Evolutionary conservation across 1,284 basidiomycete genomes (phyloP), one percentile per base, ranked within the genome.

Genomic region (Gymnopus androsaceus): DNA sequence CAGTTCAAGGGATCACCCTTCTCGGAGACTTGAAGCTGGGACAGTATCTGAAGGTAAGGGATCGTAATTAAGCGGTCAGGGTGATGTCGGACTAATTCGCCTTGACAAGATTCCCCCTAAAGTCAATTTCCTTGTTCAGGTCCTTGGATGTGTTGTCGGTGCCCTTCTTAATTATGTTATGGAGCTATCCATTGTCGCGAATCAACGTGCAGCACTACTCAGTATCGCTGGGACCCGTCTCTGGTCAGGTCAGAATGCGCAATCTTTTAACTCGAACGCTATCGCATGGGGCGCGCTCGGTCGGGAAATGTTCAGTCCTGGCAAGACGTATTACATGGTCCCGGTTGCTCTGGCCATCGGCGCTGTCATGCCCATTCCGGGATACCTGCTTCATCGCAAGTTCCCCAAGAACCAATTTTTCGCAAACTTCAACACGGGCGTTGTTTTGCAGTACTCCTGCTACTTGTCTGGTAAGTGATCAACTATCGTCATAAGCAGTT

Each of bases 21-120:
- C 56, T 68, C 54, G 37, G 72, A 67, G 64, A 81, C 56, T 67
- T 82, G 54, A 82, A 81, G 64, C 65, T 81, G 28, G 48, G 78
- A 54, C 30, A 44, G 52, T 55, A 49, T 44, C 21, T 42, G 12
- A 41, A 38, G 19, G 36, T 30, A 15, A 23, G 3, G 7, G 9
- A 23, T 8, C 19, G 28, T 15, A 40, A n/a, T 17, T n/a, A 5
- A 44, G 9, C n/a, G 12, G n/a, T 27, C 34, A 40, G 38, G 28
- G 9, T 7, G 17, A 30, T 37, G 61, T 73, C 4, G 77, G 80
- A 81, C 67, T 23, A 3, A 38, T 15, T 2, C n/a, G 12, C 14
- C 17, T 19, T 19, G 34, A 77, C 19, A n/a, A 53, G 44, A 44
- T 53, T 23, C 54, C 54, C 8, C 54, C 54, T 1, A 42, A 42